Base-by-base conservation (phyloP, 306 rosid genomes). In the Arachis hypogaea region DNA sequence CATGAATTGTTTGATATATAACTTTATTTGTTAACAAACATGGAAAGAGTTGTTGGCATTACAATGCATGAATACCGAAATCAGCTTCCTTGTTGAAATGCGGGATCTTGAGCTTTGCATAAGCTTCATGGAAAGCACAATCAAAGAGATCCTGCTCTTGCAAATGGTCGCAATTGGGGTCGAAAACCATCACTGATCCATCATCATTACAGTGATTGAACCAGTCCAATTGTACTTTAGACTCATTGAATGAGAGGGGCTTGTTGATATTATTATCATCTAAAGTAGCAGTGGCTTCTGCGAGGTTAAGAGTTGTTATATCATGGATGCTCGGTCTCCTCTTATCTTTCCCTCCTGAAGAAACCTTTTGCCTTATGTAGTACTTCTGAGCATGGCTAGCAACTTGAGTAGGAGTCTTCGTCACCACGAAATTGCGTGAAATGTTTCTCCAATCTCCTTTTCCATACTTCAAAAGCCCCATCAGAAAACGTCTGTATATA, bases 381-480 rank as follows among this genome's bases (percentile, higher is more conserved):
- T 93, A 93, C 77, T 93, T 93, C 74, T 93, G 88, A 10, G 87
- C 87, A 74, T 84, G 87, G 59, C 87, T 84, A 9, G 87, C 87
- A 40, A 84, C 87, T 66, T 84, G 88, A 0, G 85, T 84, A 0
- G 88, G 88, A 33, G 88, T 84, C 71, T 84, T 84, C 28, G 98
- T 83, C 63, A 85, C 63, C 1, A 93, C 98, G n/a, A 79, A 91
- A 62, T 89, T 85, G 68, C 98, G 81, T 11, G 98, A 88, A 9
- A 93, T 93, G 59, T 84, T 91, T 81, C 98, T 89, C 98, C 98
- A 93, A 36, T 91, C 97, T 52, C 98, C 98, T 78, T 91, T 93
- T 16, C 98, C 98, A 74, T 91, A 82, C 63, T 89, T 88, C 42
- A 89, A 2, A 59, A 93, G 94, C 68, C 98, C 98, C 90, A 86